phyloP scores from a whole-genome alignment of 441 rosid species.

The Croton laevigatus region DNA sequence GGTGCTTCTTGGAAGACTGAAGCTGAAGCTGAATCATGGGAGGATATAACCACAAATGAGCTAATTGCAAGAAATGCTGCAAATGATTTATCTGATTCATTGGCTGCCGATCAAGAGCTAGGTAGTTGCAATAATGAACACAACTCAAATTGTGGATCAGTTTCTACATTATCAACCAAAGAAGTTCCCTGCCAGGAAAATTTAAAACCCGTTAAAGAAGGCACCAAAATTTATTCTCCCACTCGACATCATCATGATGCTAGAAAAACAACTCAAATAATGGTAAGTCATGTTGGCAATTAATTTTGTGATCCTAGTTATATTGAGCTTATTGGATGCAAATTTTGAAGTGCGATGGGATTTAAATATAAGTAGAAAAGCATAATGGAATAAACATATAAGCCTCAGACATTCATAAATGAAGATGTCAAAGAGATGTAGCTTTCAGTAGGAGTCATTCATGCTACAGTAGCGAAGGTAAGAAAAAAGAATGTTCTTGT shows the following conservation, averaged over 20 bases:
- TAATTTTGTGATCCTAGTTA: background rate
- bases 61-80: constrained; percentile 20
- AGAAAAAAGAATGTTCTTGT: background rate
- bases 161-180: constrained; percentile 21
- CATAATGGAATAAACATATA: background rate
- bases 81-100: constrained; percentile 20
- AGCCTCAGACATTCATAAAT: background rate
- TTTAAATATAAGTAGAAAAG: background rate
- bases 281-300: constrained; percentile 30
- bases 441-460: background rate
- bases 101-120: constrained; percentile 26
- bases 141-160: constrained; percentile 17
- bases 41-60: constrained; percentile 18
- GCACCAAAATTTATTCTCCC: constrained; percentile 19
- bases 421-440: background rate
- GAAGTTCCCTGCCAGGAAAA: constrained; percentile 22
- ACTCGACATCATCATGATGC: constrained; percentile 18
- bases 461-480: background rate
- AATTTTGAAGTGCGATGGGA: background rate
- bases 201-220: constrained; percentile 15
- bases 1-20: constrained; percentile 21
- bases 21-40: constrained; percentile 21
- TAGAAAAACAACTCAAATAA: constrained; percentile 17
- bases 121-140: constrained; percentile 19
- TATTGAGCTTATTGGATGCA: background rate